phyloP scores from a whole-genome alignment of 345 rosid species.

The Erysimum cheiranthoides region DNA sequence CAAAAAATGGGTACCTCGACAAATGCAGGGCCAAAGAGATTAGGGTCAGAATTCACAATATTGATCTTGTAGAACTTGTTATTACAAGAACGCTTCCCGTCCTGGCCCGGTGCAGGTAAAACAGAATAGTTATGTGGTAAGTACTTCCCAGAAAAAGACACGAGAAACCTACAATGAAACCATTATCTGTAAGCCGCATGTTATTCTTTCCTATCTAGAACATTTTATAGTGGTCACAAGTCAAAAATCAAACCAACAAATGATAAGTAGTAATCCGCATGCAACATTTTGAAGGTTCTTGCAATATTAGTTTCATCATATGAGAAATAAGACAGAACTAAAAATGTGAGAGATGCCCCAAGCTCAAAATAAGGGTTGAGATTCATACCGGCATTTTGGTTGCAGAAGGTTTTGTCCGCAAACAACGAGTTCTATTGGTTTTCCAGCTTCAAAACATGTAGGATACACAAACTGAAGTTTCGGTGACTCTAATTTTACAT shows the following conservation, averaged over 20 bases:
- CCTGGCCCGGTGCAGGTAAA: slow-evolving; percentile 52
- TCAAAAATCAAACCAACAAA: slow-evolving; percentile 20
- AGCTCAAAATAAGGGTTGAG: slow-evolving; percentile 12
- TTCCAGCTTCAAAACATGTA: slow-evolving; percentile 89
- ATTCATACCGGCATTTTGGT: slow-evolving; percentile 71
- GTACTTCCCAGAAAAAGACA: slow-evolving; percentile 92
- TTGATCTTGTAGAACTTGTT: slow-evolving; percentile 71
- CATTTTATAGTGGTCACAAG: slow-evolving; percentile 21
- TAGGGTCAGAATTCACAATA: slow-evolving; percentile 61
- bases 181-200: slow-evolving; percentile 20
- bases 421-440: slow-evolving; percentile 81
- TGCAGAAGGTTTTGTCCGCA: slow-evolving; percentile 85
- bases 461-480: slow-evolving; percentile 90
- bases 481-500: slow-evolving; percentile 61
- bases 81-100: slow-evolving; percentile 50
- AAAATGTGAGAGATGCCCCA: background rate
- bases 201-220: slow-evolving; percentile 13
- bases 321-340: slow-evolving; percentile 6
- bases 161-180: slow-evolving; percentile 71
- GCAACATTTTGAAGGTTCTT: slow-evolving; percentile 23
- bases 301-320: slow-evolving; percentile 22
- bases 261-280: slow-evolving; percentile 13
- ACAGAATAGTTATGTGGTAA: slow-evolving; percentile 62
- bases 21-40: slow-evolving; percentile 90
- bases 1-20: slow-evolving; percentile 62